A percentile compares a stretch with the other conserved stretches of the same genome.
Conservation (phyloP, 2,329 filamentous ascomycete genomes). For the Aspergillus fumigatus region DNA sequence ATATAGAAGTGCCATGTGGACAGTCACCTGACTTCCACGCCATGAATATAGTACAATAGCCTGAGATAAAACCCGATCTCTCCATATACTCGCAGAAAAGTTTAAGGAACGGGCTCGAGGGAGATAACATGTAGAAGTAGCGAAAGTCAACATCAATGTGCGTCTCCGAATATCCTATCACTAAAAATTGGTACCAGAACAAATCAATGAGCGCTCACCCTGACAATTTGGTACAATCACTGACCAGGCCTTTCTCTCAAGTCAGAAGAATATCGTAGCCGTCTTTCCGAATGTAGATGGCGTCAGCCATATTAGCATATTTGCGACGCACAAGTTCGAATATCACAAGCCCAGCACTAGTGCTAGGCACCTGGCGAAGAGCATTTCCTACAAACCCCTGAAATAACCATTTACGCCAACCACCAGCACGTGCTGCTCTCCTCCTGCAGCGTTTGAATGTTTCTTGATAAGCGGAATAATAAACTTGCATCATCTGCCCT, state of each 20-base stretch:
- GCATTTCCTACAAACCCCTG: conserved; percentile 53
- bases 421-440: conserved; percentile 48
- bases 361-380: conserved; percentile 58
- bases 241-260: conserved; percentile 22
- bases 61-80: not conserved
- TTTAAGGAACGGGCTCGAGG: not conserved
- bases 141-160: not conserved
- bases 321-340: conserved; percentile 61
- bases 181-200: not conserved
- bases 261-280: conserved; percentile 59
- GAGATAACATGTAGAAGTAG: not conserved
- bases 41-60: not conserved
- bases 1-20: not conserved
- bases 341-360: conserved; percentile 60
- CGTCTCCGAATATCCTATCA: not conserved
- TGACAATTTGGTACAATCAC: not conserved
- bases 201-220: not conserved
- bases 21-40: not conserved
- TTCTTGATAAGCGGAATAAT: conserved; percentile 58
- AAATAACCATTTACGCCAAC: conserved; percentile 55
- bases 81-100: not conserved
- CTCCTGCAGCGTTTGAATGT: conserved; percentile 53
- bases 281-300: conserved; percentile 52
- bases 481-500: conserved; percentile 47
- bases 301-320: conserved; percentile 52